Percentiles rank a stretch among this genome's conserved stretches.
These are phyloP conservation scores for Leptographium lundbergii DNA, from an alignment of 2,329 filamentous ascomycete species.

Conservation along the genomic window DNA sequence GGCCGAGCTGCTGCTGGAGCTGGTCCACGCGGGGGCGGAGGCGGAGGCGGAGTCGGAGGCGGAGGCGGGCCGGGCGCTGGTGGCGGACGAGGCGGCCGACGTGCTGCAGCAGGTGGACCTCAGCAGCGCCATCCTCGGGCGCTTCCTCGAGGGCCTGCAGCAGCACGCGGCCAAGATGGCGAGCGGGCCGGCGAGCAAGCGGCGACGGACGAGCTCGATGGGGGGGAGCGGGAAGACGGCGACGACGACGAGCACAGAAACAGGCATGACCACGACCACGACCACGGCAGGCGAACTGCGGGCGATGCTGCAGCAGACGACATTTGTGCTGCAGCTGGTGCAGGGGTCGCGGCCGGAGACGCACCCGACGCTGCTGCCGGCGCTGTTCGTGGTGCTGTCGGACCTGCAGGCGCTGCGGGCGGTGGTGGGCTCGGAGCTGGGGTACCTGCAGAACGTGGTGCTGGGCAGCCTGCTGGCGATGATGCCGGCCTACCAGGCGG, in stretches of 20 bases:
- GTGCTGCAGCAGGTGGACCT: conserved; percentile 62
- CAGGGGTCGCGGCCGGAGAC: conserved; percentile 65
- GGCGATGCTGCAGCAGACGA: conserved; percentile 60
- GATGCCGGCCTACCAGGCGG: conserved; percentile 59
- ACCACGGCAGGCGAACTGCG: conserved; percentile 41
- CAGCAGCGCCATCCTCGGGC: conserved; percentile 56
- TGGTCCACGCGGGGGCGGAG: conserved; percentile 32
- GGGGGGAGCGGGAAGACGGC: conserved; percentile 12
- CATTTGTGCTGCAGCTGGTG: conserved; percentile 77
- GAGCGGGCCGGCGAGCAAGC: conserved; percentile 61
- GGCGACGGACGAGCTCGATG: conserved; percentile 65
- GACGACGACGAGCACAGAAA: not conserved
- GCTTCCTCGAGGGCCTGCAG: conserved; percentile 63
- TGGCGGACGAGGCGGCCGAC: conserved; percentile 52
- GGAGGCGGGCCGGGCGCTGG: conserved; percentile 21
- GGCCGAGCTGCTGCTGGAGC: conserved; percentile 49
- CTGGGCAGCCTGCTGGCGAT: conserved; percentile 74
- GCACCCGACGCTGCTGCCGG: conserved; percentile 64
- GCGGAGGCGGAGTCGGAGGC: conserved; percentile 20
- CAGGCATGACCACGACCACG: conserved; percentile 22
- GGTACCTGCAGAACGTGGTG: conserved; percentile 78
- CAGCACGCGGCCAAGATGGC: conserved; percentile 60
- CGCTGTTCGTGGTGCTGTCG: conserved; percentile 72
- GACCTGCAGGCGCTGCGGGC: conserved; percentile 77
- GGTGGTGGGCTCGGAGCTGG: conserved; percentile 72